phyloP scores from a whole-genome alignment of 306 rosid genomes.

The Mucuna pruriens region DNA sequence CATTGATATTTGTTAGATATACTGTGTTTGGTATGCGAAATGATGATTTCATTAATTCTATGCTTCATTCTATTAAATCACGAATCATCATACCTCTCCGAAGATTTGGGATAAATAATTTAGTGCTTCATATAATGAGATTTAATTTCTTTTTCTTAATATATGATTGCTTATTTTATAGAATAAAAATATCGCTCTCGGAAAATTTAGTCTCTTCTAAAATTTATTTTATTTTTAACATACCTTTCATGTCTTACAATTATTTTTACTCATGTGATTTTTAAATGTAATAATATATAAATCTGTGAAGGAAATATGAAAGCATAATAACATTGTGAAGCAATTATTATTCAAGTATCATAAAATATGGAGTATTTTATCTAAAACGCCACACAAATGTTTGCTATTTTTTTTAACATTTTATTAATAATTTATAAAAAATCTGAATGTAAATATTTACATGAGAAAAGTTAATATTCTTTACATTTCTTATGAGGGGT shows the following conservation, averaged over 20 bases:
- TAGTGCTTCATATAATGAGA: neutral
- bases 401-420: neutral
- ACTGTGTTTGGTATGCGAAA: neutral
- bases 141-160: neutral
- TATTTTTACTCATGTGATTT: neutral
- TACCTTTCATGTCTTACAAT: neutral
- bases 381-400: neutral
- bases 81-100: neutral
- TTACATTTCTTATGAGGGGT: neutral
- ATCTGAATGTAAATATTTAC: neutral
- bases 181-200: neutral
- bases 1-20: neutral
- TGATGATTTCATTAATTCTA: neutral
- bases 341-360: neutral
- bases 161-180: neutral
- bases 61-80: neutral
- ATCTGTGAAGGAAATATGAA: neutral
- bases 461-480: neutral
- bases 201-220: neutral
- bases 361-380: neutral
- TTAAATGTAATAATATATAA: neutral
- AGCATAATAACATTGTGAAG: neutral
- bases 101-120: neutral
- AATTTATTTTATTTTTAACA: neutral
- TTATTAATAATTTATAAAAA: neutral